A percentile compares a stretch with the other conserved stretches of the same genome.
These are phyloP conservation scores for Cyclostephanos tholiformis DNA, from an alignment of 108 stramenopile genomes.

Conservation along the genomic window DNA sequence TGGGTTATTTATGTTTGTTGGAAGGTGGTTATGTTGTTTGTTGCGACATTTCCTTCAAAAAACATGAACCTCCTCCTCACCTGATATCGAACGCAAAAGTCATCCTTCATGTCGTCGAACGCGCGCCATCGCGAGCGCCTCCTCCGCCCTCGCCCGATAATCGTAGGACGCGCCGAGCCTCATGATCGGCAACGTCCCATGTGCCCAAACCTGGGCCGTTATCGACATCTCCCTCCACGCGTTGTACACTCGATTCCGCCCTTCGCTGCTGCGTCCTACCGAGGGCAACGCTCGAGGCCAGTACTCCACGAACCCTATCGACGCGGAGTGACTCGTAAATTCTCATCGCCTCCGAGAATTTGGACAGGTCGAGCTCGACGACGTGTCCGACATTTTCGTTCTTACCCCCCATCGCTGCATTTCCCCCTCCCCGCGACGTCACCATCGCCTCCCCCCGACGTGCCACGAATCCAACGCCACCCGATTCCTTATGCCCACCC, in stretches of 20 bases:
- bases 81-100: no score
- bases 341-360: constrained; percentile 48
- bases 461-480: no score
- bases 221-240: constrained; percentile 56
- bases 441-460: neutral
- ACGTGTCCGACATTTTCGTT: no score
- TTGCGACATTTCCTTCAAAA: no score
- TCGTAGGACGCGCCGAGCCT: constrained; percentile 60
- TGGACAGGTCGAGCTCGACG: constrained; percentile 14
- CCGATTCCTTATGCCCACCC: no score
- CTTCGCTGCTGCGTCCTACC: constrained; percentile 67
- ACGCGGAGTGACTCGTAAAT: constrained; percentile 61
- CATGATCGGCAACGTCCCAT: constrained; percentile 63
- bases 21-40: no score
- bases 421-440: neutral
- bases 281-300: constrained; percentile 45
- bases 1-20: no score
- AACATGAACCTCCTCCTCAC: no score
- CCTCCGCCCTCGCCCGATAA: constrained; percentile 53
- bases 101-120: no score
- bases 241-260: constrained; percentile 59
- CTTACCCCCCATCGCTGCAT: neutral
- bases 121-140: constrained; percentile 9
- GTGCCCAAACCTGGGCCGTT: constrained; percentile 59
- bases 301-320: constrained; percentile 45